Evolutionary conservation across 2,329 filamentous ascomycete species (phyloP), one percentile per base, ranked within the genome.

Genomic region (Tolypocladium paradoxum): DNA sequence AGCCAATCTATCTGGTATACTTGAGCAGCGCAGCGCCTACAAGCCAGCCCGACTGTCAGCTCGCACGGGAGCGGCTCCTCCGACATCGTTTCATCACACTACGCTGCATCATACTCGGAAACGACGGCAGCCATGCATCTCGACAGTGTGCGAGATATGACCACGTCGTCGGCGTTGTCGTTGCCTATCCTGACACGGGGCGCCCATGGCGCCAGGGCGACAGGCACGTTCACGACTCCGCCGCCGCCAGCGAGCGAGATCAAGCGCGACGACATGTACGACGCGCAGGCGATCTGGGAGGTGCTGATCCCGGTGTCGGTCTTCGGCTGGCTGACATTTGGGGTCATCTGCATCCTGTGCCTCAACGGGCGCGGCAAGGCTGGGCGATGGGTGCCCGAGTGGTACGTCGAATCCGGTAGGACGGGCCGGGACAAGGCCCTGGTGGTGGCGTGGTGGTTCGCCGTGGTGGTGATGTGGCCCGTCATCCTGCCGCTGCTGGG

Each of bases 401-500:
- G 67, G 67, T 69, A 68, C 48, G 59, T 67, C 22, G 61, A 67
- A 40, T 61, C 62, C 1, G 37, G 51, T 2, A 59, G 60, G 0
- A 59, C 56, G 18, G 29, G 16, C 4, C 52, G 52, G 49, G 59
- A 66, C n/a, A 59, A 56, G 43, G 49, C 57, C 5, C 20, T 53
- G 7, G 59, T 69, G 43, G 56, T 49, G 11, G 50, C 40, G 1
- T 69, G 65, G 67, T 69, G 65, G 66, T 16, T 54, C 1, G 58
- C 53, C 2, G 58, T 68, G 2, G 24, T 69, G 24, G 38, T 68
- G 37, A 53, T 63, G n/a, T 69, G 67, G 54, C 83, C 83, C 4
- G 75, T 74, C 61, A 92, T 90, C 59, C 74, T 81, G 50, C 72
- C 74, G 0, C 87, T 91, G 61, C 84, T 79, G 58, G 83, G 86